Percentiles rank a stretch among this genome's conserved stretches.
Evolutionary conservation across 345 rosid species (phyloP).

Genomic region (Eucalyptus pauciflora): DNA sequence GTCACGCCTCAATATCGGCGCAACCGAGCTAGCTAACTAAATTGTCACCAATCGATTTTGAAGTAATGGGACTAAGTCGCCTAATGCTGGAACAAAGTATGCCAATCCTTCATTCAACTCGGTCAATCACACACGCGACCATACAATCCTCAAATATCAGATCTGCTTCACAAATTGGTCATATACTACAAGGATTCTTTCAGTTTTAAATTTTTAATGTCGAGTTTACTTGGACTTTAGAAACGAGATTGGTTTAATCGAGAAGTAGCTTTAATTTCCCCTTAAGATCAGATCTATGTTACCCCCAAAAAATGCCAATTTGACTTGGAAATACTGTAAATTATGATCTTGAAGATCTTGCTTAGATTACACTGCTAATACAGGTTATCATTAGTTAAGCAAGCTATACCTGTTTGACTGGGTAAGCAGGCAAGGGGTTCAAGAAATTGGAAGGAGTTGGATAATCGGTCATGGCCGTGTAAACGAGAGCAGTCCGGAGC

Average conservation of each 20-base stretch:
- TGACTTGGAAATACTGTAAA: neutral
- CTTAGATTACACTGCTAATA: neutral
- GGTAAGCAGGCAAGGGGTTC: constrained; percentile 45
- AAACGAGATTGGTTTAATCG: neutral
- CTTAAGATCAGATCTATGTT: neutral
- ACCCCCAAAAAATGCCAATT: neutral
- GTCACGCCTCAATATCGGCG: neutral
- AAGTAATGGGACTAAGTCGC: neutral
- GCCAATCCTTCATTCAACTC: neutral
- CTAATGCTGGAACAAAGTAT: neutral
- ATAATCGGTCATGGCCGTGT: constrained; percentile 66
- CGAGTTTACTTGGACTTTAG: neutral
- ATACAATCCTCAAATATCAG: neutral
- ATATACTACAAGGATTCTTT: neutral
- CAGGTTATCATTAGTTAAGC: neutral
- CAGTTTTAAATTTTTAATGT: neutral
- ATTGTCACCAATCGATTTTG: neutral
- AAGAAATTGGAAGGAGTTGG: constrained; percentile 46
- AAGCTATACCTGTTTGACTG: constrained; percentile 31
- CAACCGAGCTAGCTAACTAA: neutral
- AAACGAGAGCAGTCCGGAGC: constrained; percentile 20
- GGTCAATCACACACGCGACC: neutral
- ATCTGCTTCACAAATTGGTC: neutral
- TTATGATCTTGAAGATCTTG: neutral
- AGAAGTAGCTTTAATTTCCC: neutral